Base-by-base conservation (phyloP, 2,329 filamentous ascomycete genomes). In the Cercospora nicotianae region DNA sequence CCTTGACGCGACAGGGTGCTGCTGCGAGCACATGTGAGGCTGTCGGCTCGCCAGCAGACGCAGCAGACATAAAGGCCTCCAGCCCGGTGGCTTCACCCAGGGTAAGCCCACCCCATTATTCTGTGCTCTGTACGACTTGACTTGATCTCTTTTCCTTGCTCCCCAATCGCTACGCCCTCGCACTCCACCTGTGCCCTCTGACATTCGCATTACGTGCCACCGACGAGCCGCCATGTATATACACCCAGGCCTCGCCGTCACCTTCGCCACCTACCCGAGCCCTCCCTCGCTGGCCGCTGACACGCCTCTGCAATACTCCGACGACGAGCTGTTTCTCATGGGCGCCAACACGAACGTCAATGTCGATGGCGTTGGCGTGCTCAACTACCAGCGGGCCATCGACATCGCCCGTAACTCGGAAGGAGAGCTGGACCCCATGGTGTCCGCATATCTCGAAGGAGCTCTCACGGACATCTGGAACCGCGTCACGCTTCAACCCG, bases 361-460 rank as follows among this genome's bases (percentile, higher is more conserved):
- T 55, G 68, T 76, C 66, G 74, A 77, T 65, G 77, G 76, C 48
- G 63, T 77, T 48, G 81, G 81, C 69, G 72, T 79, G 64, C 77
- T 84, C 68, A 82, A 81, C 64, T 87, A 93, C 65, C 83, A 87
- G 69, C 85, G 89, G 77, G 91, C 91, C 26, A 84, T 96, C 64
- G 89, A 94, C 75, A 86, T 91, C 67, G 92, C 91, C 13, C 87
- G 92, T 70, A 91, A 93, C 77, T 90, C 85, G 76, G 86, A 90
- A 67, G 88, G 90, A 69, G 90, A 88, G 66, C 81, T 87, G 63
- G 88, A 94, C 75, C 83, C 87, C 7, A 83, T 82, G 63, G 85
- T 93, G 66, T 84, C 83, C 75, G 82, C 83, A 69, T 87, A 90
- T 66, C 87, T 96, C 45, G 89, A 93, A 76, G 78, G 78, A 61